Percentiles rank a stretch among this genome's conserved stretches.
Conservation (phyloP, 176 grass and related monocot genomes). For the Tillandsia fasciculata region DNA sequence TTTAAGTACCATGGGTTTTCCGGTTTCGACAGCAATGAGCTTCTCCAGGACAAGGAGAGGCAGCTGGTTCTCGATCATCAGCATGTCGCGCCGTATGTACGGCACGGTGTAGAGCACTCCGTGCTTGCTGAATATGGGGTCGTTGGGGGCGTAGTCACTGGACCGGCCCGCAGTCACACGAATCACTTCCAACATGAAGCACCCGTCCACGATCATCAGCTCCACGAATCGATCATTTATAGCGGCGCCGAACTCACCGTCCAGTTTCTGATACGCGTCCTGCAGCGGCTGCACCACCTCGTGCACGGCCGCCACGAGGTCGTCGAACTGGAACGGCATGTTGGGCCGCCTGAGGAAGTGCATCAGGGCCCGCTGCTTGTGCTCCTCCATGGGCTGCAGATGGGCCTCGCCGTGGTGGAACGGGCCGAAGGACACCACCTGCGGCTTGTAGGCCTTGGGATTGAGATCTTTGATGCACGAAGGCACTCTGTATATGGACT, state of each 20-base stretch:
- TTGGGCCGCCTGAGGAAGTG: conserved; percentile 48
- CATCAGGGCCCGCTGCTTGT: conserved; percentile 58
- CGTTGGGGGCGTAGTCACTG: conserved; percentile 49
- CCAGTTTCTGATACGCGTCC: conserved; percentile 36
- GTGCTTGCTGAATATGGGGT: conserved; percentile 69
- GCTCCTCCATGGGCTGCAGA: conserved; percentile 58
- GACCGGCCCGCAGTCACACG: conserved; percentile 1
- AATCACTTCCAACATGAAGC: conserved; percentile 80
- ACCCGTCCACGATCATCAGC: conserved; percentile 62
- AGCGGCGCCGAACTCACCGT: conserved; percentile 21
- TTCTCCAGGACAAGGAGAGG: conserved; percentile 47
- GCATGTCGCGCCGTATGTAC: conserved; percentile 60
- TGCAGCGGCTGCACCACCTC: conserved; percentile 22
- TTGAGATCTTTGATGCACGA: conserved; percentile 59
- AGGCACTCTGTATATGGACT: conserved; percentile 58
- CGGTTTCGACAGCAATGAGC: conserved; percentile 37
- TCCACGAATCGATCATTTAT: conserved; percentile 34
- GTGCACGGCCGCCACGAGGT: conserved; percentile 34
- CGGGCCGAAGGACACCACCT: conserved; percentile 61
- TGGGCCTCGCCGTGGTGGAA: conserved; percentile 44
- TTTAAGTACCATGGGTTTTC: conserved; percentile 16
- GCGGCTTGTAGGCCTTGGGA: conserved; percentile 49
- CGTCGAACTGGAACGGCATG: conserved; percentile 23
- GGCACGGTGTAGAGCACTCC: conserved; percentile 61
- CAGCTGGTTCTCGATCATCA: conserved; percentile 82